Base-by-base conservation (phyloP, 495 filamentous ascomycete genomes). In the Penicillium mononematosum region DNA sequence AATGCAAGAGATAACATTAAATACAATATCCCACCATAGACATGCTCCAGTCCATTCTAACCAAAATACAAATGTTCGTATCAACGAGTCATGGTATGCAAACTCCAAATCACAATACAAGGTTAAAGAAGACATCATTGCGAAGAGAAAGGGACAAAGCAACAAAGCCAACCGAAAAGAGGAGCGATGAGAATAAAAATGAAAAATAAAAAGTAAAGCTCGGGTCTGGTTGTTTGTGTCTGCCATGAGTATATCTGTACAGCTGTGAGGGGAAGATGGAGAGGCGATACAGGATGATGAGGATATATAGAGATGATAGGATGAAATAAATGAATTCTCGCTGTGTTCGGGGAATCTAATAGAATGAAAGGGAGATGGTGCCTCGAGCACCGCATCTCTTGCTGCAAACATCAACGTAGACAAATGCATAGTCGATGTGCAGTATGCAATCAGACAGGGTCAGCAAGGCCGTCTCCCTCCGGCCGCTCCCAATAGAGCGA, bases 301-400 rank as follows among this genome's bases (percentile, higher is more conserved):
- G 45, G 25, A 53, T 52, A 54, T 29, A 17, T 39, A 39, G n/a
- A 39, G 10, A 47, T 56, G 17, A 46, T 58, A 42, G 29, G 59
- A 34, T 36, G 58, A 57, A 31, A 48, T 36, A 49, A 45, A 55
- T 50, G 22, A 56, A 57, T 58, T 58, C 56, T 56, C 61, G 66
- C 61, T 70, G 62, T 56, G 59, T 41, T 56, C 58, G 59, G 66
- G 64, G 64, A 72, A 70, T 67, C 64, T 67, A 70, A 56, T 62
- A 63, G 46, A 59, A 63, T 46, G 50, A 56, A 60, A 56, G 50
- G 41, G 50, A 55, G 42, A 38, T 53, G 43, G 52, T 42, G 55
- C 57, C 48, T 56, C 54, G n/a, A 53, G 59, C 49, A 49, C 49
- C 39, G 48, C 44, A 19, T 41, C 34, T 41, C 44, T 51, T 58